Evolutionary conservation across 2,329 filamentous ascomycete species (phyloP).

Genomic region (Emericellopsis atlantica): DNA sequence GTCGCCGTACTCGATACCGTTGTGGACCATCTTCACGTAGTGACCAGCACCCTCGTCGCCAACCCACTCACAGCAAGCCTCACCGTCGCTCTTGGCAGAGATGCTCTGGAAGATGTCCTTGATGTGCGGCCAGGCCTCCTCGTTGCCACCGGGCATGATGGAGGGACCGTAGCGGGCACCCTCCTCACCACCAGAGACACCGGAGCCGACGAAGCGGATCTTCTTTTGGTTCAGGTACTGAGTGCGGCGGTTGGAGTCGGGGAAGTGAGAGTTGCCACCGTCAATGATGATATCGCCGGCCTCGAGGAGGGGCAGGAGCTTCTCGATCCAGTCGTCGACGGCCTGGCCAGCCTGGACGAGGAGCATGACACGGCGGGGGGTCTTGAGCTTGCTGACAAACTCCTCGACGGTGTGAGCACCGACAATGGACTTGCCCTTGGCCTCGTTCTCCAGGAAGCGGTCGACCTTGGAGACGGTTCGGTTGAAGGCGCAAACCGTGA

Average conservation of each 20-base stretch:
- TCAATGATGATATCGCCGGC: slow-evolving; percentile 97
- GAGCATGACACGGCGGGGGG: slow-evolving; percentile 92
- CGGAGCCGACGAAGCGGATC: slow-evolving; percentile 89
- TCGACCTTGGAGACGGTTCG: slow-evolving; percentile 98
- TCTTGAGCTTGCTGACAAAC: slow-evolving; percentile 95
- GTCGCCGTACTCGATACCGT: slow-evolving; percentile 99
- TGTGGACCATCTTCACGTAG: slow-evolving; percentile 99
- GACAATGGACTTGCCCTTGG: slow-evolving; percentile 89
- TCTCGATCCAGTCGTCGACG: slow-evolving; percentile 98
- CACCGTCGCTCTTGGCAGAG: slow-evolving; percentile 90
- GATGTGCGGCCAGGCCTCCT: slow-evolving; percentile 95
- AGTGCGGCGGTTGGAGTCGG: slow-evolving; percentile 95
- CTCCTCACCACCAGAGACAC: slow-evolving; percentile 98
- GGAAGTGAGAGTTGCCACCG: slow-evolving; percentile 96
- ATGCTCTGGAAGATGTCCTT: slow-evolving; percentile 99
- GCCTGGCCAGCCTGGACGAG: slow-evolving; percentile 97
- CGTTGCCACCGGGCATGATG: slow-evolving; percentile 97
- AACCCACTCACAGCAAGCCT: slow-evolving; percentile 99
- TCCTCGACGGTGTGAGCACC: slow-evolving; percentile 90
- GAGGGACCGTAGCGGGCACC: slow-evolving; percentile 95
- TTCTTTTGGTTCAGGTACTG: slow-evolving; percentile 78
- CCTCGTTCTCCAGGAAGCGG: slow-evolving; percentile 80
- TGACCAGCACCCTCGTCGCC: slow-evolving; percentile 98
- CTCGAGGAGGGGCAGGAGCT: slow-evolving; percentile 72
- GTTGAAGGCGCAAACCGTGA: slow-evolving; percentile 98